Percentiles rank a stretch among this genome's conserved stretches.
These are phyloP conservation scores for Yamadazyma olivae DNA, from an alignment of 805 yeast species.

Conservation along the genomic window DNA sequence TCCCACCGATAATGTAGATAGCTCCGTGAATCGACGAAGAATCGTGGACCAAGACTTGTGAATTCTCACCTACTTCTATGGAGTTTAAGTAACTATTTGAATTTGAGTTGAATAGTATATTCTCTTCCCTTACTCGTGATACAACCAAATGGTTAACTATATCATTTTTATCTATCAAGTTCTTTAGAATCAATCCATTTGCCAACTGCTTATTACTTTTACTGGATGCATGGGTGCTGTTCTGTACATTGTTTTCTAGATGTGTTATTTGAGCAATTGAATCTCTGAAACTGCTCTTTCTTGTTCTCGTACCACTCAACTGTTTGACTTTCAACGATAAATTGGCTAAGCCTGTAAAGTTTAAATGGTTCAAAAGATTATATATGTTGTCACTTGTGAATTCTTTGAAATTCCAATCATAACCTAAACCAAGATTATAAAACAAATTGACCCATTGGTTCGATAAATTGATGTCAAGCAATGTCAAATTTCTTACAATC, in stretches of 20 bases:
- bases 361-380: constrained; percentile 40
- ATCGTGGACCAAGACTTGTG: constrained; percentile 18
- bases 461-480: constrained; percentile 35
- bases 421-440: constrained; percentile 44
- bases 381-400: constrained; percentile 30
- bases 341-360: constrained; percentile 30
- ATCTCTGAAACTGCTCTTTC: constrained; percentile 10
- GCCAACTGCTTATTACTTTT: constrained; percentile 4
- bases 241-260: not conserved
- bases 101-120: constrained; percentile 20
- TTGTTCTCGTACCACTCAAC: constrained; percentile 11
- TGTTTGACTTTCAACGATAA: constrained; percentile 34
- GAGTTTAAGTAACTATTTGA: constrained; percentile 1
- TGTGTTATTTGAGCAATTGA: constrained; percentile 2
- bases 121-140: constrained; percentile 14
- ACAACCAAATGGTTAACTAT: constrained; percentile 12
- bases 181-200: constrained; percentile 7
- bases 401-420: constrained; percentile 45
- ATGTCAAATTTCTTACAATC: constrained; percentile 33
- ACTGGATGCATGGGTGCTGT: not conserved
- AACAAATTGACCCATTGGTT: constrained; percentile 53
- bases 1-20: constrained; percentile 50
- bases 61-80: constrained; percentile 4
- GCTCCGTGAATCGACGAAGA: constrained; percentile 26
- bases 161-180: constrained; percentile 12